Conservation (phyloP, 2,329 filamentous ascomycete genomes). For the Xylariales sp. region DNA sequence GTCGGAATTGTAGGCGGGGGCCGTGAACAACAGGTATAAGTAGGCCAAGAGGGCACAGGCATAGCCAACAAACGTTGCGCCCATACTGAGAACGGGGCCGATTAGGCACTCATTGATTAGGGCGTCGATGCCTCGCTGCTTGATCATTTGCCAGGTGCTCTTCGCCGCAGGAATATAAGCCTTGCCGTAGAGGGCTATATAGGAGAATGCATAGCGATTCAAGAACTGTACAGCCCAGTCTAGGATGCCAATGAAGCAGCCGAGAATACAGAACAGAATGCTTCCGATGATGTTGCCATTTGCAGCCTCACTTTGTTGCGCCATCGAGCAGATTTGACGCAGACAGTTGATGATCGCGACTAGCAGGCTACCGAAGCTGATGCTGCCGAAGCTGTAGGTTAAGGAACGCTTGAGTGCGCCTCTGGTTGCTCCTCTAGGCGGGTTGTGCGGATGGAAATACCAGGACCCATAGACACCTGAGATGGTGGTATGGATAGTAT, state of each 20-base stretch:
- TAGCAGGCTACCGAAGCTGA: conserved; percentile 78
- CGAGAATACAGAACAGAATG: conserved; percentile 65
- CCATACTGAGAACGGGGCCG: conserved; percentile 52
- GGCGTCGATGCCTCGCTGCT: conserved; percentile 84
- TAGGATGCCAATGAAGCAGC: conserved; percentile 70
- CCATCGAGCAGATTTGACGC: conserved; percentile 77
- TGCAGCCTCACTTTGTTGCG: conserved; percentile 57
- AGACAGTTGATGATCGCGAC: conserved; percentile 85
- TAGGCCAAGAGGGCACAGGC: conserved; percentile 77
- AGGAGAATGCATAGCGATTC: conserved; percentile 88
- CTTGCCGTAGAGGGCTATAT: conserved; percentile 91
- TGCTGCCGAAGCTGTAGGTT: conserved; percentile 90
- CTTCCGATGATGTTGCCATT: conserved; percentile 64
- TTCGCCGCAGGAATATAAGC: conserved; percentile 82
- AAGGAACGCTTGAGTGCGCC: conserved; percentile 77
- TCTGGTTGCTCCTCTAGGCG: conserved; percentile 73
- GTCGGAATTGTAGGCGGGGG: conserved; percentile 69
- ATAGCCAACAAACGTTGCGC: conserved; percentile 75
- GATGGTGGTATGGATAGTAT: conserved; percentile 83
- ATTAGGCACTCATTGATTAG: conserved; percentile 86
- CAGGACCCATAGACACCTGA: conserved; percentile 87
- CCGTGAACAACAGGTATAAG: conserved; percentile 78
- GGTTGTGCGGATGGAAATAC: conserved; percentile 74
- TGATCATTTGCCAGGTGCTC: conserved; percentile 69
- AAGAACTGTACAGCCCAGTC: conserved; percentile 86